Evolutionary conservation across 2,329 filamentous ascomycete genomes (phyloP).

Genomic region (Arthrobotrys pseudoclavata): DNA sequence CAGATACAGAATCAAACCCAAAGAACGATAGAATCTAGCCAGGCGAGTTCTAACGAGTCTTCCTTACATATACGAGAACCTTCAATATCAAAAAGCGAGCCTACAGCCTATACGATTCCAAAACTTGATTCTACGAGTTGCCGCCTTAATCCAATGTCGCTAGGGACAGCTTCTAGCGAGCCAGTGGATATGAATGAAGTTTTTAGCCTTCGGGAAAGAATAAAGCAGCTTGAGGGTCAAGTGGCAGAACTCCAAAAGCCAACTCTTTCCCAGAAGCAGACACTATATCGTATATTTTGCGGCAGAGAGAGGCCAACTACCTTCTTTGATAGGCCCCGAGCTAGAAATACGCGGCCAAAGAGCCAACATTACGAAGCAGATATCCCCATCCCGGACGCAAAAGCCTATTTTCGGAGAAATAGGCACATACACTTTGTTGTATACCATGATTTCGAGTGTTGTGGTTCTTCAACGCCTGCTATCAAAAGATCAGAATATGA

Average conservation of each 20-base stretch:
- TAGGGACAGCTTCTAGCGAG: no score
- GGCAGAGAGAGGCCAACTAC: not conserved
- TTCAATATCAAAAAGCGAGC: no score
- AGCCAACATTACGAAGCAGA: constrained; percentile 1
- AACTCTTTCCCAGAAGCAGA: not conserved
- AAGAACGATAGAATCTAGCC: not conserved
- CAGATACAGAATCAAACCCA: not conserved
- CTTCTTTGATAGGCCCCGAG: not conserved
- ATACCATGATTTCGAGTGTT: constrained; percentile 1
- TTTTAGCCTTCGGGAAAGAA: not conserved
- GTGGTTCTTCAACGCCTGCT: not conserved
- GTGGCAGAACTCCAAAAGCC: not conserved
- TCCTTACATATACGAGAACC: no score
- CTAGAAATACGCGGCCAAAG: not conserved
- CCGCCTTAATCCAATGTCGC: not conserved
- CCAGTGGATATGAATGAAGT: no score
- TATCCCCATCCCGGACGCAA: constrained; percentile 2
- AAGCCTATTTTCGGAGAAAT: not conserved
- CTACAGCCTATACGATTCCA: no score
- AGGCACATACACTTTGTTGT: not conserved
- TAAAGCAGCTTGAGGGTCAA: not conserved
- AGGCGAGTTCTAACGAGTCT: no score
- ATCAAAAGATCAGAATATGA: not conserved
- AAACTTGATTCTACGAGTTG: no score
- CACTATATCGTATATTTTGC: constrained; percentile 10